Evolutionary conservation across 1,284 basidiomycete genomes (phyloP).

Genomic region (Volvariella volvacea): DNA sequence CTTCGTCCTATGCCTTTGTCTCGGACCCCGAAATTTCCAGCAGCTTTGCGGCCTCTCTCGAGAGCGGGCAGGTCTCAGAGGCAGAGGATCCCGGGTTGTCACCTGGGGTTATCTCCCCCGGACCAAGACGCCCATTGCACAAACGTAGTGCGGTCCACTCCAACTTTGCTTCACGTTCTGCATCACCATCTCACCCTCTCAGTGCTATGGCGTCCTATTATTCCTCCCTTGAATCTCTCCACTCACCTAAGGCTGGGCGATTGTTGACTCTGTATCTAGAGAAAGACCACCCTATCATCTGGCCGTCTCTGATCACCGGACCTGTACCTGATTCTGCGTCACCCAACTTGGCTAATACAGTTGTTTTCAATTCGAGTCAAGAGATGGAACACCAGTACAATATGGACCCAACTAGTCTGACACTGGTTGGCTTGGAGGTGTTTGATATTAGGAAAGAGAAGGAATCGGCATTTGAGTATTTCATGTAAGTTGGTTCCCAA

Average conservation of each 20-base stretch:
- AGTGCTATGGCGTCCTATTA: slow-evolving; percentile 59
- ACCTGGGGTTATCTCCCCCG: slow-evolving; percentile 54
- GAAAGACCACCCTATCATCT: slow-evolving; percentile 71
- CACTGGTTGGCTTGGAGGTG: slow-evolving; percentile 59
- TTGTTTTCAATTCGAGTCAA: slow-evolving; percentile 41
- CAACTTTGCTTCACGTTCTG: slow-evolving; percentile 39
- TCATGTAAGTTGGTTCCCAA: slow-evolving; percentile 46
- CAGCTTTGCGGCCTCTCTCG: slow-evolving; percentile 72
- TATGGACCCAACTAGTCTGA: slow-evolving; percentile 76
- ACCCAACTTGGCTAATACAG: slow-evolving; percentile 42
- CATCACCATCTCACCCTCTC: slow-evolving; percentile 47
- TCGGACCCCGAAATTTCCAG: slow-evolving; percentile 76
- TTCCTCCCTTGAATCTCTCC: slow-evolving; percentile 67
- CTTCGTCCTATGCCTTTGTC: slow-evolving; percentile 70
- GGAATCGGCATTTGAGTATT: slow-evolving; percentile 73
- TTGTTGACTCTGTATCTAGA: slow-evolving; percentile 70
- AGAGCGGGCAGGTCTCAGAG: slow-evolving; percentile 64
- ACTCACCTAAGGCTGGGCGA: slow-evolving; percentile 48
- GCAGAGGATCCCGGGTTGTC: slow-evolving; percentile 59
- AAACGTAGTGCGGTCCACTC: slow-evolving; percentile 11
- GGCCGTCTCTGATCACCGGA: slow-evolving; percentile 71
- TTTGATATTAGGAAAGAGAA: slow-evolving; percentile 66
- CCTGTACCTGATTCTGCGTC: slow-evolving; percentile 59
- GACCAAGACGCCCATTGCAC: slow-evolving; percentile 27
- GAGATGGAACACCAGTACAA: slow-evolving; percentile 61